A percentile compares a stretch with the other conserved stretches of the same genome.
Evolutionary conservation across 2,329 filamentous ascomycete species (phyloP).

Genomic region (Phialemonium atrogriseum): DNA sequence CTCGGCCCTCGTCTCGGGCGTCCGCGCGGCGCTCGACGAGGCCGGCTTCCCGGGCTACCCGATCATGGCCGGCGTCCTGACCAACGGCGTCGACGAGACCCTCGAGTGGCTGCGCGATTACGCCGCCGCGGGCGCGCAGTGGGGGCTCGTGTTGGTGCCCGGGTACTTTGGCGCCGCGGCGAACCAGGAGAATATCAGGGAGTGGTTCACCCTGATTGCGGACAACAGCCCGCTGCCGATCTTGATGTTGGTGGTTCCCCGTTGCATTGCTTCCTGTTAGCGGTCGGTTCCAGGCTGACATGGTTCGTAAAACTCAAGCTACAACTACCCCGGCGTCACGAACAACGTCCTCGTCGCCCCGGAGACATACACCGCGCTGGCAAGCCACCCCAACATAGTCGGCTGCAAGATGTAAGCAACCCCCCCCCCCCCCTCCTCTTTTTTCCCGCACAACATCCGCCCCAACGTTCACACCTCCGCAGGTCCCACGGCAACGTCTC

Average conservation of each 20-base stretch:
- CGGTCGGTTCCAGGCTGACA: background rate
- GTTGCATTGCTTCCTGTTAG: constrained; percentile 2
- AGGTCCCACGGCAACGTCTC: constrained; percentile 56
- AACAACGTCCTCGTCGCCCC: constrained; percentile 53
- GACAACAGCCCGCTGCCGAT: constrained; percentile 52
- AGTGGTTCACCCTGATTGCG: constrained; percentile 55
- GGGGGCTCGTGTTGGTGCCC: constrained; percentile 54
- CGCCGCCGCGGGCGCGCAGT: constrained; percentile 49
- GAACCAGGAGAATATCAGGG: constrained; percentile 48
- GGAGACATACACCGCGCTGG: constrained; percentile 47
- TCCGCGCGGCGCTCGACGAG: constrained; percentile 45
- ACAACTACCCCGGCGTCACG: constrained; percentile 55
- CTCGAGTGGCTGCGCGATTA: constrained; percentile 40
- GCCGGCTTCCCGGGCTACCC: constrained; percentile 50
- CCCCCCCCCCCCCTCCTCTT: too few relatives aligned
- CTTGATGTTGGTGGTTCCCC: constrained; percentile 39
- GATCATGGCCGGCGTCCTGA: constrained; percentile 53
- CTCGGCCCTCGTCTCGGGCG: constrained; percentile 41
- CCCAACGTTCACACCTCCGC: background rate
- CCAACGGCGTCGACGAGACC: constrained; percentile 50
- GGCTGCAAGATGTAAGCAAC: constrained; percentile 56
- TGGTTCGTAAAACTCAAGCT: constrained; percentile 21
- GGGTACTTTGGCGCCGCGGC: constrained; percentile 56
- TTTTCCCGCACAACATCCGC: too few relatives aligned
- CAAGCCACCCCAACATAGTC: constrained; percentile 56